Conservation (phyloP, 1,139 yeast genomes). For the Candida sanyaensis region DNA sequence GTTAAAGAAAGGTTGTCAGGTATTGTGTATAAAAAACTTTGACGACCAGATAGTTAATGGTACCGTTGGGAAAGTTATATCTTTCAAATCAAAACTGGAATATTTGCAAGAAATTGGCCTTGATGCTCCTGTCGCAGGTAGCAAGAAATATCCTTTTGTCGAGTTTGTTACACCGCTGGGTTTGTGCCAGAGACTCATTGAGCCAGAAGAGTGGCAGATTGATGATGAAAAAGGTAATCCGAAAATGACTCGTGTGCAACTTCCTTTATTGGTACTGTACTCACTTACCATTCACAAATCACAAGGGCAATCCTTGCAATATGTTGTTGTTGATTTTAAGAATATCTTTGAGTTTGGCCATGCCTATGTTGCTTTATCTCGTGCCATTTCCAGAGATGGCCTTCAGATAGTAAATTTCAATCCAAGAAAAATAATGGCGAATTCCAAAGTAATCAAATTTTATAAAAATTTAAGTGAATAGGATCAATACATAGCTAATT, state of each 20-base stretch:
- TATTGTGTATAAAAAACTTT: conserved; percentile 90
- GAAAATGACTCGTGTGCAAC: conserved; percentile 46
- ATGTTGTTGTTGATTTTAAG: conserved; percentile 74
- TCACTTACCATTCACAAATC: conserved; percentile 94
- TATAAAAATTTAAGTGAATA: conserved; percentile 5
- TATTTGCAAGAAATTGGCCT: too few relatives aligned
- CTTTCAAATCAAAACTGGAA: conserved; percentile 31
- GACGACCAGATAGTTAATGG: conserved; percentile 92
- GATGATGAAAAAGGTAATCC: conserved; percentile 38
- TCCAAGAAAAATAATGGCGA: conserved; percentile 12
- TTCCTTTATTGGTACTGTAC: conserved; percentile 93
- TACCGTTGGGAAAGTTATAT: conserved; percentile 75
- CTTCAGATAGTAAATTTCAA: conserved; percentile 75
- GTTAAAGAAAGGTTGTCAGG: conserved; percentile 86
- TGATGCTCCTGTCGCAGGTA: too few relatives aligned
- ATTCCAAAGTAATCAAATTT: conserved; percentile 10
- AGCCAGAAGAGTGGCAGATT: conserved; percentile 46
- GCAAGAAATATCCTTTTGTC: conserved; percentile 62
- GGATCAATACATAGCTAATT: too few relatives aligned
- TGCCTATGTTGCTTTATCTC: conserved; percentile 88
- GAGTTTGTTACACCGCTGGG: conserved; percentile 67
- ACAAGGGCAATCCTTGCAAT: background rate
- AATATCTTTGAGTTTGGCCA: conserved; percentile 89
- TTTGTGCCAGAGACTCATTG: conserved; percentile 33
- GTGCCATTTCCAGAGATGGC: conserved; percentile 80